Base-by-base conservation (phyloP, 176 grass and related monocot species). In the Cocos nucifera region DNA sequence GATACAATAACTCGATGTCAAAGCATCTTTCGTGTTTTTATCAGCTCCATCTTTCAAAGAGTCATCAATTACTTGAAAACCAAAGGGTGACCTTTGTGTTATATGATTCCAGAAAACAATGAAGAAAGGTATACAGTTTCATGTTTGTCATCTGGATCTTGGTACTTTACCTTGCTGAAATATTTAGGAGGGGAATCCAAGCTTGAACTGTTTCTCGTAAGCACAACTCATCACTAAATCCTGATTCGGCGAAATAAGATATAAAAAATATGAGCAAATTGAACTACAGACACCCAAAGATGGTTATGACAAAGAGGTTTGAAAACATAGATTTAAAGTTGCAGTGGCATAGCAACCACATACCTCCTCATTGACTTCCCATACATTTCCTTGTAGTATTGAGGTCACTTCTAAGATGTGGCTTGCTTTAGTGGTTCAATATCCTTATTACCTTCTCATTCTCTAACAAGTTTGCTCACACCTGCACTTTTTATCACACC, bases 361-460 rank as follows among this genome's bases (percentile, higher is more conserved):
- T 57, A 81, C 89, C 70, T 96, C 66, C 23, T 76, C 56, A 24
- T 77, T 64, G 55, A 70, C 48, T 75, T 61, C 30, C 81, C 75
- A 50, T 80, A 67, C 28, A 78, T 44, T 66, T 85, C 84, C 51
- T 80, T 83, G 84, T 91, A 97, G 53, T 80, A 69, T 75, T 70
- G 88, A 91, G 17, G 79, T 83, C 54, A 65, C 54, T n/a, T 57
- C 55, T 69, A 15, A 97, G 80, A 75, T 97, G 84, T 0, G 71
- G 57, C 72, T 85, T 88, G 93, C 93, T 97, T 74, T 82, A 2
- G 87, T 97, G 25, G 69, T 78, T n/a, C 48, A 97, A 81, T 65
- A 97, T 79, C 57, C 87, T 79, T 2, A 97, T 80, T 54, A 91
- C 76, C 58, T 97, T 84, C 0, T 50, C 75, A 53, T 83, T 58